These are phyloP conservation scores for Claviceps monticola DNA, from an alignment of 2,329 filamentous ascomycete genomes.

Conservation along the genomic window DNA sequence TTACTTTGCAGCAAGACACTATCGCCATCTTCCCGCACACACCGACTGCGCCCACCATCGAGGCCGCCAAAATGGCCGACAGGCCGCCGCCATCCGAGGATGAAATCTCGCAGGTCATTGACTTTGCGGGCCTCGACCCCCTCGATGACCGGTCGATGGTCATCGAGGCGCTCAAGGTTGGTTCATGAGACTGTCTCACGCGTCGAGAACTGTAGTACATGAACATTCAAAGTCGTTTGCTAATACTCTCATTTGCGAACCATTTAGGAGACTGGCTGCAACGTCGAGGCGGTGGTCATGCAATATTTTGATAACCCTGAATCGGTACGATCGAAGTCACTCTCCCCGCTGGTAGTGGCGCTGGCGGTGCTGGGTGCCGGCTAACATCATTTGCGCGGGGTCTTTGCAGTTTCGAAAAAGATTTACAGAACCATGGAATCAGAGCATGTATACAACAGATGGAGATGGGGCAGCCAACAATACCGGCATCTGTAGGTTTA, in stretches of 20 bases:
- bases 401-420: conserved; percentile 28
- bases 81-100: conserved; percentile 24
- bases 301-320: conserved; percentile 37
- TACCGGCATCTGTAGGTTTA: conserved; percentile 29
- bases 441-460: conserved; percentile 36
- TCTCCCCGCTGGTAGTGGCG: background rate
- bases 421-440: conserved; percentile 39
- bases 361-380: background rate
- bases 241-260: too few species aligned
- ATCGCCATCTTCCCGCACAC: background rate
- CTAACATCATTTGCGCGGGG: background rate
- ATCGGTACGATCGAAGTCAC: conserved; percentile 13
- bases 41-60: background rate
- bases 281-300: conserved; percentile 33
- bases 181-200: background rate
- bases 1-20: background rate
- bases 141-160: conserved; percentile 25
- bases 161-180: conserved; percentile 28
- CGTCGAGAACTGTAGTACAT: too few species aligned
- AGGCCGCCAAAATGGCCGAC: conserved; percentile 15
- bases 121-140: conserved; percentile 24
- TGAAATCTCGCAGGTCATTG: conserved; percentile 26
- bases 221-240: too few species aligned
- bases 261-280: conserved; percentile 26
- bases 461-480: conserved; percentile 34